A percentile compares a stretch with the other conserved stretches of the same genome.
Conservation (phyloP, 2,329 filamentous ascomycete genomes). For the Trichoderma citrinoviride region DNA sequence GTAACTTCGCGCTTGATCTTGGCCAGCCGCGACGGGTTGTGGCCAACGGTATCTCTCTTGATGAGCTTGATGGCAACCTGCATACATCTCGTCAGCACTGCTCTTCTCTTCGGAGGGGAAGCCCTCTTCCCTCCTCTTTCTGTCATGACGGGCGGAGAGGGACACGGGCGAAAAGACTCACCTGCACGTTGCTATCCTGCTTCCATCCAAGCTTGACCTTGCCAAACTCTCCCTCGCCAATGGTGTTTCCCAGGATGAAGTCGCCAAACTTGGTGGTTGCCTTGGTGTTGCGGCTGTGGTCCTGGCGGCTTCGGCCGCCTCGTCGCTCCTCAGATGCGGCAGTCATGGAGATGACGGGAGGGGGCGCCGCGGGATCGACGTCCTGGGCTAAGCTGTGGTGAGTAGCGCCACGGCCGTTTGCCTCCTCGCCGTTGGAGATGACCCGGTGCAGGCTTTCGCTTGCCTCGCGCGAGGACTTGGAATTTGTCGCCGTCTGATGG, state of each 20-base stretch:
- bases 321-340: conserved; percentile 48
- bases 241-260: conserved; percentile 91
- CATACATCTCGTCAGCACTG: background rate
- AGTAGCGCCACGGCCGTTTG: conserved; percentile 30
- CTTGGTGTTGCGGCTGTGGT: conserved; percentile 58
- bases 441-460: conserved; percentile 77
- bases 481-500: conserved; percentile 41
- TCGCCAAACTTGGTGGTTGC: conserved; percentile 81
- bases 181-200: conserved; percentile 83
- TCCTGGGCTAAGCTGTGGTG: conserved; percentile 31
- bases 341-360: conserved; percentile 45
- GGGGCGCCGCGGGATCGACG: conserved; percentile 45
- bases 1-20: conserved; percentile 98
- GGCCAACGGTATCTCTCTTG: conserved; percentile 82
- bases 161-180: conserved; percentile 35
- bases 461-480: conserved; percentile 67
- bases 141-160: background rate
- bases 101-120: background rate
- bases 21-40: conserved; percentile 82
- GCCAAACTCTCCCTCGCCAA: conserved; percentile 96
- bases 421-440: conserved; percentile 43
- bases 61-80: conserved; percentile 98
- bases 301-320: conserved; percentile 56
- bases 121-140: background rate
- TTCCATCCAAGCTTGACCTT: conserved; percentile 99